Evolutionary conservation across 768 basidiomycete genomes (phyloP).

Genomic region (Fistulinella prunicolor): DNA sequence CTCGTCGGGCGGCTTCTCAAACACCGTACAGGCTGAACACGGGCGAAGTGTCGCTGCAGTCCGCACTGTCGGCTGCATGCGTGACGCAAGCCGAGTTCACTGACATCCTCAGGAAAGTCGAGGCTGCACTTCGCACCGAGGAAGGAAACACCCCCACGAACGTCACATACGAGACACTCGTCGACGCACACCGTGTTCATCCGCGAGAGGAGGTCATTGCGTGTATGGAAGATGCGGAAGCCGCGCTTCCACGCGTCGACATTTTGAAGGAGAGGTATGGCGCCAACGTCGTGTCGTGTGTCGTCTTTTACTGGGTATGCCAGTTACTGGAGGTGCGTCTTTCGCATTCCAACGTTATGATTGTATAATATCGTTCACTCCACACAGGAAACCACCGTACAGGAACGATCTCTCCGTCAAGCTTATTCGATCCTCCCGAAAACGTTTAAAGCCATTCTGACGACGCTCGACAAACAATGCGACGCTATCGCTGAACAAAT

Average conservation of each 20-base stretch:
- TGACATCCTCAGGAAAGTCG: conserved; percentile 22
- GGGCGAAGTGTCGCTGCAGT: conserved; percentile 28
- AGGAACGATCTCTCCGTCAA: conserved; percentile 18
- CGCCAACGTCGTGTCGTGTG: conserved; percentile 29
- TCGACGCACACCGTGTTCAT: conserved; percentile 23
- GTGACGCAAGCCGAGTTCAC: conserved; percentile 19
- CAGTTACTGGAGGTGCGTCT: conserved; percentile 36
- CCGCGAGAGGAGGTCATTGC: conserved; percentile 18
- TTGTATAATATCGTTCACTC: background rate
- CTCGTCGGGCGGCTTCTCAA: background rate
- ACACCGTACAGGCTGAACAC: conserved; percentile 21
- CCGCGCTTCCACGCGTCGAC: conserved; percentile 9
- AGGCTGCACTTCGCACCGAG: conserved; percentile 14
- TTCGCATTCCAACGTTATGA: background rate
- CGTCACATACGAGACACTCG: conserved; percentile 34
- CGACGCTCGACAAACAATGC: conserved; percentile 24
- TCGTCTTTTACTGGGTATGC: conserved; percentile 48
- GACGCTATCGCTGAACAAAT: conserved; percentile 25
- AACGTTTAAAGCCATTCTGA: conserved; percentile 19
- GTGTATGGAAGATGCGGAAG: conserved; percentile 38
- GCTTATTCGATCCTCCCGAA: conserved; percentile 13
- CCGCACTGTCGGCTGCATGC: conserved; percentile 25
- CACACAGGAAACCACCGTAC: conserved; percentile 22
- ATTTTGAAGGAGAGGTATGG: conserved; percentile 22
- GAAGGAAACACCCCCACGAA: background rate